Conservation (phyloP, 1,284 basidiomycete species). For the Ceratobasidium sp. region DNA sequence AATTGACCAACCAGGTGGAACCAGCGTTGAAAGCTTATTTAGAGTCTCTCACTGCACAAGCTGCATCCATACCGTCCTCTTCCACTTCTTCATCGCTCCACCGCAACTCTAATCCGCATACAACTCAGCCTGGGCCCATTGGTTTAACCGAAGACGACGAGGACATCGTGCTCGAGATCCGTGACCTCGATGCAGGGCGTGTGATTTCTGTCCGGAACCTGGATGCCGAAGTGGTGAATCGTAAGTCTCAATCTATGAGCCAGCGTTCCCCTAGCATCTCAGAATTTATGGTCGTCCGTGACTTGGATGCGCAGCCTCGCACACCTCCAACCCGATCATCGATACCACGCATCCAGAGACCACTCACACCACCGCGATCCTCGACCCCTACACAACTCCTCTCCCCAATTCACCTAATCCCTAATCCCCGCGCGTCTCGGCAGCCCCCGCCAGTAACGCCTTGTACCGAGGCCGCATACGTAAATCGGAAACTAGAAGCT, state of each 20-base stretch:
- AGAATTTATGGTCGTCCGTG: conserved; percentile 36
- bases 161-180: conserved; percentile 24
- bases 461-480: conserved; percentile 30
- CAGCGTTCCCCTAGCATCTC: conserved; percentile 32
- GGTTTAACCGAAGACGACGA: conserved; percentile 10
- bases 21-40: conserved; percentile 22
- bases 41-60: conserved; percentile 16
- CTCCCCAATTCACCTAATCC: background rate
- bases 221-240: conserved; percentile 22
- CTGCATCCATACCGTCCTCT: background rate
- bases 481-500: conserved; percentile 24
- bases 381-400: conserved; percentile 19
- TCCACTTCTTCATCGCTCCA: background rate
- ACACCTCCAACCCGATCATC: background rate
- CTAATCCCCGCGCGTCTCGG: background rate
- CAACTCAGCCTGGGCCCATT: background rate
- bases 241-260: conserved; percentile 41
- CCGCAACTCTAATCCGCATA: background rate
- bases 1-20: conserved; percentile 9
- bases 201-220: background rate
- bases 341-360: background rate
- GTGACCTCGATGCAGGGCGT: conserved; percentile 18
- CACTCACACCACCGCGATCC: conserved; percentile 10
- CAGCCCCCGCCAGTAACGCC: conserved; percentile 17
- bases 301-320: conserved; percentile 37